These are phyloP conservation scores for Apophysomyces variabilis DNA, from an alignment of 371 early-diverging fungal genomes.

Conservation along the genomic window DNA sequence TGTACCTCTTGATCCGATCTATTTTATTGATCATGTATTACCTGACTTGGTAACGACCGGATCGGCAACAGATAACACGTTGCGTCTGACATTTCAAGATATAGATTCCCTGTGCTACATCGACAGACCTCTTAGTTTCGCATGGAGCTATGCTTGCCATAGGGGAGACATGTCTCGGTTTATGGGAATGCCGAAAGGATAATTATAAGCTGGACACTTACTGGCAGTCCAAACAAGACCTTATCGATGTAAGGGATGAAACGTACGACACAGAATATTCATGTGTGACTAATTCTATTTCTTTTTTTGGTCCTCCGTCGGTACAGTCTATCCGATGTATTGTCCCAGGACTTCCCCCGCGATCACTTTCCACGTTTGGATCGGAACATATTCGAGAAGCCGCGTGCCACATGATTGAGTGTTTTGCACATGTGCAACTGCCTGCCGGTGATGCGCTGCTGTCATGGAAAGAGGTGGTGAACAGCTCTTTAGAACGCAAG, in stretches of 20 bases:
- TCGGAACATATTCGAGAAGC: constrained; percentile 67
- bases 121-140: constrained; percentile 68
- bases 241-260: constrained; percentile 34
- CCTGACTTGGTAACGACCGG: constrained; percentile 36
- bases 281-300: constrained; percentile 10
- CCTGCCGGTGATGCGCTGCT: constrained; percentile 31
- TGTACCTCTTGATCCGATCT: constrained; percentile 59
- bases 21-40: constrained; percentile 57
- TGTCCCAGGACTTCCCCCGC: constrained; percentile 49
- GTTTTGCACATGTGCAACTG: constrained; percentile 53
- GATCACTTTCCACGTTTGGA: constrained; percentile 70
- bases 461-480: constrained; percentile 58
- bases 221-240: constrained; percentile 34
- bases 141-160: constrained; percentile 81
- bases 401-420: constrained; percentile 55
- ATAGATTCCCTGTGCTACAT: constrained; percentile 62
- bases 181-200: constrained; percentile 37
- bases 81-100: too few relatives aligned
- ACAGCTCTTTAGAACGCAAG: constrained; percentile 65
- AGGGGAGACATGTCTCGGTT: constrained; percentile 72
- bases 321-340: constrained; percentile 47
- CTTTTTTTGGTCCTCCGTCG: background rate
- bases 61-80: too few relatives aligned
- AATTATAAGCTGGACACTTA: constrained; percentile 16
- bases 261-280: constrained; percentile 2